These are phyloP conservation scores for Triglochin maritima DNA, from an alignment of 106 monocot genomes.

Conservation along the genomic window DNA sequence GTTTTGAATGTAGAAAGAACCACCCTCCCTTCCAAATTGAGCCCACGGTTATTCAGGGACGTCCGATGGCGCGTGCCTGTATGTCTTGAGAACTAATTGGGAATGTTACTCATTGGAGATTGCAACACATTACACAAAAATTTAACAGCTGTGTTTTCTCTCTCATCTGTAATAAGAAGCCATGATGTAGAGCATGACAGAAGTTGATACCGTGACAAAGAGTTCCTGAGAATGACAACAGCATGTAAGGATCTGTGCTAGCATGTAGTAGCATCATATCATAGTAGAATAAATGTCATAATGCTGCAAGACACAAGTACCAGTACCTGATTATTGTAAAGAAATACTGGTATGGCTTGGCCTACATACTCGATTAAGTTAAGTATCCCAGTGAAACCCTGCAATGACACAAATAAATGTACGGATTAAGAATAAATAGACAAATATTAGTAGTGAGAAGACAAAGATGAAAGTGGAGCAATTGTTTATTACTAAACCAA, in stretches of 20 bases:
- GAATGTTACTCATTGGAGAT: too few relatives aligned
- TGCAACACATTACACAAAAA: too few relatives aligned
- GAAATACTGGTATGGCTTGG: constrained; percentile 48
- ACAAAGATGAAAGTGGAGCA: background rate
- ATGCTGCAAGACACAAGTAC: background rate
- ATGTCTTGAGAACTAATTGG: too few relatives aligned
- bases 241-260: background rate
- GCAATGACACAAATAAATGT: constrained; percentile 5
- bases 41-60: too few relatives aligned
- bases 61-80: too few relatives aligned
- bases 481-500: background rate
- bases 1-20: too few relatives aligned
- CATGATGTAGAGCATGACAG: constrained; percentile 54
- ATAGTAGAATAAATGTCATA: background rate
- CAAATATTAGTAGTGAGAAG: background rate
- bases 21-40: too few relatives aligned
- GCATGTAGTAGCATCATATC: background rate
- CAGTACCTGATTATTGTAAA: constrained; percentile 83
- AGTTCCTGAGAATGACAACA: constrained; percentile 37
- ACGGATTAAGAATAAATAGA: background rate
- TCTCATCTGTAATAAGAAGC: constrained; percentile 73
- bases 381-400: constrained; percentile 74
- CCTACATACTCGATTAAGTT: constrained; percentile 61
- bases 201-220: constrained; percentile 47
- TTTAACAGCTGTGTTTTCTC: too few relatives aligned